Base-by-base conservation (phyloP, 2,329 filamentous ascomycete species). In the Tetracladium maxilliforme region DNA sequence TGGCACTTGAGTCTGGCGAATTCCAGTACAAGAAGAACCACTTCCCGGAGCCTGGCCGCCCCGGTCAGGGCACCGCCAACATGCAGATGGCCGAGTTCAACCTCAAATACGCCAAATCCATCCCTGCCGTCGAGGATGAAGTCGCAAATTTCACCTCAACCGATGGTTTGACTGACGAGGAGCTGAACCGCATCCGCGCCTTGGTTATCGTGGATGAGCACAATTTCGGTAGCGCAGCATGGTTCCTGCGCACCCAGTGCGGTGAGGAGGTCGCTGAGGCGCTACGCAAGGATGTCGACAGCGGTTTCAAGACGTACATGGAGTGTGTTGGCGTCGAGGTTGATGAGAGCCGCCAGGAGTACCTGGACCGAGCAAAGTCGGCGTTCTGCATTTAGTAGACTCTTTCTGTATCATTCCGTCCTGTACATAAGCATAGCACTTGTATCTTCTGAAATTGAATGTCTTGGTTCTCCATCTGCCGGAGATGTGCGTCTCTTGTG, bases 21-120 rank as follows among this genome's bases (percentile, higher is more conserved):
- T 77, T 77, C 53, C 61, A 67, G 35, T 77, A 65, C 54, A 68
- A 64, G 38, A 57, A 48, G 32, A 71, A 75, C 40, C 60, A 71
- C 41, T 69, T 45, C 43, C 64, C 63, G 0, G 47, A 10, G 21
- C 43, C 44, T 1, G 54, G 52, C 10, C 38, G 47, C 0, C 56
- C 67, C 0, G 72, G 72, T 1, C 68, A 76, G 36, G 70, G 70
- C 1, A 75, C 72, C 1, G 52, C 68, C 4, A 72, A 71, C 42
- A 77, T 78, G 72, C 65, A 75, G 46, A 60, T 54, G 26, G 52
- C 65, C 0, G 38, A 47, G 2, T 72, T 52, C 45, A 70, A 74
- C 37, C 33, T 53, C 2, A 37, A 57, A 36, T 77, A 76, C 35
- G 69, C 68, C 5, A 26, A 39, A 2, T 55, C 51, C 1, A 48